These are phyloP conservation scores for Glomus cerebriforme DNA, from an alignment of 192 early-diverging fungal genomes.

Conservation along the genomic window DNA sequence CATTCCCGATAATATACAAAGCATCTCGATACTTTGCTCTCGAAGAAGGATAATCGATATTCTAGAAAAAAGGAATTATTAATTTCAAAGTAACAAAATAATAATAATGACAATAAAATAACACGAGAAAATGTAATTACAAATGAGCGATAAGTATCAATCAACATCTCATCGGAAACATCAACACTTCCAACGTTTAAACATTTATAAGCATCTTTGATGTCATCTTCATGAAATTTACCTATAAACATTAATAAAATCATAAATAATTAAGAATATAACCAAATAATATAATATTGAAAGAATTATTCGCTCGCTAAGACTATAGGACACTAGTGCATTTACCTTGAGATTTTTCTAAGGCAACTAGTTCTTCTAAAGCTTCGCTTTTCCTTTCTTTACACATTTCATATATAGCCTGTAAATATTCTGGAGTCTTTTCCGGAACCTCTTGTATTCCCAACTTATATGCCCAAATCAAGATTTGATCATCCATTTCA, in stretches of 20 bases:
- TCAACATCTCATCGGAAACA: neutral
- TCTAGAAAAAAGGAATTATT: neutral
- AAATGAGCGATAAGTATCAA: neutral
- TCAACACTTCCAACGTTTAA: neutral
- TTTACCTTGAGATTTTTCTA: slow-evolving; percentile 16
- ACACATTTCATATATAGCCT: slow-evolving; percentile 3
- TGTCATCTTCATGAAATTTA: neutral
- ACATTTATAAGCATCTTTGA: neutral
- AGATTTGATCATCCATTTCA: slow-evolving; percentile 12
- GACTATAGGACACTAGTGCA: too few species aligned
- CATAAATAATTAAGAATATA: neutral
- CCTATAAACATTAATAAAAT: neutral
- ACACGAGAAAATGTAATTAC: slow-evolving; percentile 7
- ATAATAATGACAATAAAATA: neutral
- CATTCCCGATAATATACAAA: slow-evolving; percentile 21
- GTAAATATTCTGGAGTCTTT: slow-evolving; percentile 16
- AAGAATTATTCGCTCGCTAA: neutral
- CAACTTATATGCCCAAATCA: neutral
- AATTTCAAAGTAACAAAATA: neutral
- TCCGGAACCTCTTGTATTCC: neutral
- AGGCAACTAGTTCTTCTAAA: neutral
- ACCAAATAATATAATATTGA: neutral
- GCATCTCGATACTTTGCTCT: slow-evolving; percentile 16
- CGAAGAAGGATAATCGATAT: neutral
- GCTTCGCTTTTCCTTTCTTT: slow-evolving; percentile 8